Evolutionary conservation across 1,284 basidiomycete species (phyloP).

Genomic region (Xerocomus nothofagi): DNA sequence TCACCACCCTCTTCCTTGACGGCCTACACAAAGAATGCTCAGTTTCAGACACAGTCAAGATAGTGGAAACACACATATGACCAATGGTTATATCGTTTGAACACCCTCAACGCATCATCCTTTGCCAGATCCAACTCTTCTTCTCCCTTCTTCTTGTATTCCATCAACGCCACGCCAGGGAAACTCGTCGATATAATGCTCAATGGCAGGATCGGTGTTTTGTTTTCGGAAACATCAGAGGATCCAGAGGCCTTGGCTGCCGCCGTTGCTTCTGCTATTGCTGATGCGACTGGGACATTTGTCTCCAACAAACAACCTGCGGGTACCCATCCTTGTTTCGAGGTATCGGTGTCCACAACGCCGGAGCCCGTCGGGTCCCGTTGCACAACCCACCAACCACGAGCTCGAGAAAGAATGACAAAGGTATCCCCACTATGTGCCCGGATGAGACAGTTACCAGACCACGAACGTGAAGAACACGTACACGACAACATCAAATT

Average conservation of each 20-base stretch:
- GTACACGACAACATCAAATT: conserved; percentile 96
- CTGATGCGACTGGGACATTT: conserved; percentile 72
- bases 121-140: conserved; percentile 87
- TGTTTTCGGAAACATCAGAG: conserved; percentile 43
- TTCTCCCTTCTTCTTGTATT: conserved; percentile 87
- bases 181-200: conserved; percentile 93
- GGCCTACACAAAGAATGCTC: conserved; percentile 47
- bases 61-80: conserved; percentile 67
- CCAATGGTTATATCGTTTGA: conserved; percentile 98
- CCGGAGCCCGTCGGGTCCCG: conserved; percentile 87
- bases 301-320: conserved; percentile 95
- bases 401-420: conserved; percentile 88
- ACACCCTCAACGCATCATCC: conserved; percentile 86
- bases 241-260: conserved; percentile 45
- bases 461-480: conserved; percentile 35
- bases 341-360: conserved; percentile 69
- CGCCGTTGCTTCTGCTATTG: conserved; percentile 74
- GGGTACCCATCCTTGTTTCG: conserved; percentile 85
- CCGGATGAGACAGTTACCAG: conserved; percentile 13
- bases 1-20: conserved; percentile 87
- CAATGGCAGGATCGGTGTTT: conserved; percentile 79
- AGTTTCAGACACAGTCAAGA: neutral
- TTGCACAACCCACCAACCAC: conserved; percentile 99
- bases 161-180: conserved; percentile 92
- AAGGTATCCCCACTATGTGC: conserved; percentile 78